Percentiles rank a stretch among this genome's conserved stretches.
These are phyloP conservation scores for Naganishia antarctica DNA, from an alignment of 768 basidiomycete species.

Conservation along the genomic window DNA sequence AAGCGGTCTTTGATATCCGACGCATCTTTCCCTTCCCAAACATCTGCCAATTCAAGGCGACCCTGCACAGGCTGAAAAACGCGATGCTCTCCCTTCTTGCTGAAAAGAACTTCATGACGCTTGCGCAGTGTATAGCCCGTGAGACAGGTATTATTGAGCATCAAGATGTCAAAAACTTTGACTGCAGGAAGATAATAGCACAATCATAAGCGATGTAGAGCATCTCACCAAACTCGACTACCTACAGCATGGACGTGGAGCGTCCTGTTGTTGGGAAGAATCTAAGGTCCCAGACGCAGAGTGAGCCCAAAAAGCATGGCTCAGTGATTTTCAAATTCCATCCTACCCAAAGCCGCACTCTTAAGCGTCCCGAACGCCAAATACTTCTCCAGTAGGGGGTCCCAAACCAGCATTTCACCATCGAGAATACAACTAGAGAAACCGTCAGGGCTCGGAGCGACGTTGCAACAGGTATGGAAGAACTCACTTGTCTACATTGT, in stretches of 20 bases:
- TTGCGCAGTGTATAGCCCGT: conserved; percentile 73
- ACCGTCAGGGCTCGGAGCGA: not conserved
- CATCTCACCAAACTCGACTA: conserved; percentile 43
- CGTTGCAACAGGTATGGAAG: no score
- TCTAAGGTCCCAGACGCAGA: no score
- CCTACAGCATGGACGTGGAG: conserved; percentile 88
- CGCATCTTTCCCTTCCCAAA: conserved; percentile 69
- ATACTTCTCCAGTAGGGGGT: conserved; percentile 79
- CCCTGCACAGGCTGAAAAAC: conserved; percentile 68
- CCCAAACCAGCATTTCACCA: conserved; percentile 98
- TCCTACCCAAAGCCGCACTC: conserved; percentile 75
- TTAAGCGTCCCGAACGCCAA: conserved; percentile 91
- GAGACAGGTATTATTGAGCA: conserved; percentile 66
- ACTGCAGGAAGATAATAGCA: no score
- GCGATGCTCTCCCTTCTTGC: not conserved
- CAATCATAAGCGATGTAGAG: no score
- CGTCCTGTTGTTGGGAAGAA: conserved; percentile 57
- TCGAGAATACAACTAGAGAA: conserved; percentile 76
- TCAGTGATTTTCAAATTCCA: no score
- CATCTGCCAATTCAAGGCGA: conserved; percentile 70
- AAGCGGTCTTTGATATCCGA: conserved; percentile 75
- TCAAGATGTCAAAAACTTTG: conserved; percentile 92
- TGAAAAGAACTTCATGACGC: conserved; percentile 53
- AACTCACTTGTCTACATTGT: conserved; percentile 74
- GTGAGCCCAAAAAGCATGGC: no score